Percentiles rank a stretch among this genome's conserved stretches.
Conservation (phyloP, 495 filamentous ascomycete species). For the Penicillium tannophilum region DNA sequence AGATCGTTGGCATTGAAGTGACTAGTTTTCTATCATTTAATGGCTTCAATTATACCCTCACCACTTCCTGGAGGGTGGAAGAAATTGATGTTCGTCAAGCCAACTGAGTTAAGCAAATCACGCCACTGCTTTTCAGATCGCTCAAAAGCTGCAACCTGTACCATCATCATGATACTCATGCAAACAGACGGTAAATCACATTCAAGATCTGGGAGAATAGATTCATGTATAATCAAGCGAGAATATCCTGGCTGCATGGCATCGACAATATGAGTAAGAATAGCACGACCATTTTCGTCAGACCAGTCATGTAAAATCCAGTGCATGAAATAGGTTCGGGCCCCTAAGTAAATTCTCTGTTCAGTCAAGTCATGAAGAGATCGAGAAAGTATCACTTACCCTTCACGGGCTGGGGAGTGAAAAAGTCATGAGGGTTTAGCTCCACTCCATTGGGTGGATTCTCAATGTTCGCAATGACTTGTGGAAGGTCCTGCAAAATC, state of each 20-base stretch:
- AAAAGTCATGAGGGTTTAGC: conserved; percentile 51
- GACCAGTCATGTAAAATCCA: conserved; percentile 52
- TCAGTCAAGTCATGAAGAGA: conserved; percentile 9
- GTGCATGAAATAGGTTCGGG: conserved; percentile 42
- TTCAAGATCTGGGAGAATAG: conserved; percentile 33
- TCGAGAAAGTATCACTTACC: conserved; percentile 46
- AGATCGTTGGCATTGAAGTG: no score
- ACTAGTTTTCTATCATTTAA: background rate
- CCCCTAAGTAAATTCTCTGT: conserved; percentile 27
- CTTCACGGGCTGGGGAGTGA: conserved; percentile 44
- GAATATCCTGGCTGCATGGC: conserved; percentile 47
- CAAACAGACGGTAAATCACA: conserved; percentile 16
- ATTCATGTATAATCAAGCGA: conserved; percentile 38
- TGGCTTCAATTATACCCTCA: conserved; percentile 8
- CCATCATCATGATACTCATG: conserved; percentile 39
- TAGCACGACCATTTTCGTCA: conserved; percentile 40
- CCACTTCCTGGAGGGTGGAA: background rate
- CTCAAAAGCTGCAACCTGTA: conserved; percentile 28
- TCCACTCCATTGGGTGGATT: conserved; percentile 32
- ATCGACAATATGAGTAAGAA: conserved; percentile 34
- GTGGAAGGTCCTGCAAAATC: conserved; percentile 38
- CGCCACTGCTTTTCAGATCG: conserved; percentile 43
- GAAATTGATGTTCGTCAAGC: conserved; percentile 31
- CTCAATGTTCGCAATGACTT: conserved; percentile 17
- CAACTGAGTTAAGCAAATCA: conserved; percentile 36